A percentile compares a stretch with the other conserved stretches of the same genome.
Conservation (phyloP, 2,329 filamentous ascomycete species). For the Cryphonectria carpinicola region DNA sequence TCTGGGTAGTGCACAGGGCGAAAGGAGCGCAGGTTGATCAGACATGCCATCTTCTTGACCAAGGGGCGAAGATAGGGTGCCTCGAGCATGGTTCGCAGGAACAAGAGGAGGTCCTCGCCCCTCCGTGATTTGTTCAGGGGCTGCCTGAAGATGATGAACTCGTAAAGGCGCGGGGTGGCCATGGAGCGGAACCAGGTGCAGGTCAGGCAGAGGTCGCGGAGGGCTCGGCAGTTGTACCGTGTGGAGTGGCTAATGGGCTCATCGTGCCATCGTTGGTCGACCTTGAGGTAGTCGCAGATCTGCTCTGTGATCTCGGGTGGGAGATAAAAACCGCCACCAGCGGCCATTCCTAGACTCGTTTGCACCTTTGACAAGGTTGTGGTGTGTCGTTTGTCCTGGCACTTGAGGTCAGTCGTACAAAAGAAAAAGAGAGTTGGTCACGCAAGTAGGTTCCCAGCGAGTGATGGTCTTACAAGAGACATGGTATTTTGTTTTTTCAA, state of each 20-base stretch:
- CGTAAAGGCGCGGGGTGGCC: constrained; percentile 1
- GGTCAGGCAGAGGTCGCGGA: neutral
- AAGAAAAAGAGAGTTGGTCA: neutral
- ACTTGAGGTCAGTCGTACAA: neutral
- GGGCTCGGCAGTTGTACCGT: neutral
- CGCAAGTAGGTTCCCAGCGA: neutral
- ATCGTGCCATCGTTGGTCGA: neutral
- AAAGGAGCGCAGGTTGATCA: neutral
- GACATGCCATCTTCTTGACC: neutral
- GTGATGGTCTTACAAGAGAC: neutral
- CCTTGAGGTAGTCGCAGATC: neutral
- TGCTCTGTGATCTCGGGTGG: neutral
- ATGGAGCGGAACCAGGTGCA: neutral
- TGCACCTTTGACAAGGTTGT: neutral
- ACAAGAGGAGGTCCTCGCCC: neutral
- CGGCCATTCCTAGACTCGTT: neutral
- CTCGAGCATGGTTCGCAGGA: neutral
- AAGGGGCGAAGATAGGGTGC: neutral
- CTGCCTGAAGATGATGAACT: constrained; percentile 2
- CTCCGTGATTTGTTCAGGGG: neutral
- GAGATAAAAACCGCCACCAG: neutral
- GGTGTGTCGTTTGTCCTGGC: neutral
- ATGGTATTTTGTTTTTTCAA: neutral
- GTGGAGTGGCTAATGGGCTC: neutral
- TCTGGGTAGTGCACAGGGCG: neutral